Evolutionary conservation across 345 rosid species (phyloP).

Genomic region (Fremontodendron californicum): DNA sequence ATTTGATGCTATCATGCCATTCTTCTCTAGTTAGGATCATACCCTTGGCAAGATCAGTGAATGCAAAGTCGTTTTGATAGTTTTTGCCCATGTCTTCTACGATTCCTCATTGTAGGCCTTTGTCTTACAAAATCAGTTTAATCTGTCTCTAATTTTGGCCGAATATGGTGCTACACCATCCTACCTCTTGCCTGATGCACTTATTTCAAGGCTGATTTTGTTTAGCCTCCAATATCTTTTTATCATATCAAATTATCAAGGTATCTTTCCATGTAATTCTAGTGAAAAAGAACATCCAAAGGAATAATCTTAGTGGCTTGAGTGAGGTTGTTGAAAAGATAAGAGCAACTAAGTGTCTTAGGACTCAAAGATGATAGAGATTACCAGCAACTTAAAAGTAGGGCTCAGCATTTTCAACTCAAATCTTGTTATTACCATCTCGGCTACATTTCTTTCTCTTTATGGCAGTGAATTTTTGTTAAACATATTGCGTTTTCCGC

Average conservation of each 20-base stretch:
- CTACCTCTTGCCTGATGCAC: neutral
- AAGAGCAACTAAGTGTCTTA: neutral
- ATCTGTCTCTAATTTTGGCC: neutral
- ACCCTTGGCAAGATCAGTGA: no score
- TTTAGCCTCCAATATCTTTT: neutral
- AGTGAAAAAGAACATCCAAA: neutral
- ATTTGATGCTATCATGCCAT: neutral
- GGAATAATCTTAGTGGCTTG: neutral
- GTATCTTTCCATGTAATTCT: neutral
- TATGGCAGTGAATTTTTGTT: neutral
- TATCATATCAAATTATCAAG: neutral
- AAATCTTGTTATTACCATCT: neutral
- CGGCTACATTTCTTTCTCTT: neutral
- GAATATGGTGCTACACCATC: no score
- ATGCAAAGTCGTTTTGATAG: no score
- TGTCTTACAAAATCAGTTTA: neutral
- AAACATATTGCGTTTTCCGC: neutral
- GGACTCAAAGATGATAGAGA: neutral
- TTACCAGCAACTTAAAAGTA: neutral
- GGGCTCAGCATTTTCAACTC: neutral
- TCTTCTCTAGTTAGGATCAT: neutral
- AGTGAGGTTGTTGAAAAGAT: neutral
- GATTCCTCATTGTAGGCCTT: neutral
- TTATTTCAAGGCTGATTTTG: neutral
- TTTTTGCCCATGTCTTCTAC: neutral